Base-by-base conservation (phyloP, 2,329 filamentous ascomycete species). In the Ceratocystis colombiana region DNA sequence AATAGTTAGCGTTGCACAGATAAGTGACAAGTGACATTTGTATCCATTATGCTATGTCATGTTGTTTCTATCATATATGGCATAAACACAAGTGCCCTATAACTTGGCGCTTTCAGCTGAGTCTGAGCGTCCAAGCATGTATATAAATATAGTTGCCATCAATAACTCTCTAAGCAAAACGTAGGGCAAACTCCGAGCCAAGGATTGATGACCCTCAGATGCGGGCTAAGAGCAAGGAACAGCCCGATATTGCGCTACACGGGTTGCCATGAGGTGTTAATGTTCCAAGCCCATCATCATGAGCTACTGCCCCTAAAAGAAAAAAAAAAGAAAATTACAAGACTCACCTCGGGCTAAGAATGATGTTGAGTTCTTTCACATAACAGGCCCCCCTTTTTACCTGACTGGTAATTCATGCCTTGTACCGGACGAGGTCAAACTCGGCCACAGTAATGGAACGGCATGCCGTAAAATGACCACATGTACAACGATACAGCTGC, bases 191-290 rank as follows among this genome's bases (percentile, higher is more conserved):
- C 15, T 33, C 53, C 15, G 53, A 33, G 25, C 33, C 53, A 59
- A 59, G 28, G 25, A 33, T 59, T n/a, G n/a, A 7, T 5, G 28
- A 17, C 15, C 15, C 30, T 17, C 28, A n/a, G 1, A 20, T 25
- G 55, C 25, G 55, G 55, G n/a, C 55, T 59, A 59, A 59, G 55
- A 59, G 22, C 55, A 59, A 59, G 55, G 55, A 59, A 33, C 28
- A 59, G 55, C n/a, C 55, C 28, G 55, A 59, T 59, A 20, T 59
- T 59, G 17, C 28, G 22, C 37, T 41, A 12, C 37, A 41, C 37
- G 37, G 37, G 37, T 15, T 41, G 10, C 20, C 20, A 5, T 25
- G 10, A 53, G 45, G 20, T 53, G 48, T 25, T 25, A 17, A 53
- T 53, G 48, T 53, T 53, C 10, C 15, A 5, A 20, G 20, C n/a